Conservation (phyloP, 805 yeast species). For the Yarrowia porcina region DNA sequence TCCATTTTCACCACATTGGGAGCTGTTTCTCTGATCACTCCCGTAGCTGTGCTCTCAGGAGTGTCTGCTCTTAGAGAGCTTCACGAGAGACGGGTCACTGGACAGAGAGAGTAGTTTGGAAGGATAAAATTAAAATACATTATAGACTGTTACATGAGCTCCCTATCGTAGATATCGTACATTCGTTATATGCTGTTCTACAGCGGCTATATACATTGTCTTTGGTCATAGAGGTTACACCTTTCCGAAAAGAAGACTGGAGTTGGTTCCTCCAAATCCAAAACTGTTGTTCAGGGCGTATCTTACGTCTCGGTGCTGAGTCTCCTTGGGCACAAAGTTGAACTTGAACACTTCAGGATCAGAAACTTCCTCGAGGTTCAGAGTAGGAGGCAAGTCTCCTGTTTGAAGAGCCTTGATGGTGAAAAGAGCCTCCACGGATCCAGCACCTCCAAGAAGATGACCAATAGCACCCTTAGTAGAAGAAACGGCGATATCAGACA, state of each 20-base stretch:
- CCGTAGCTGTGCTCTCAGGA: conserved; percentile 59
- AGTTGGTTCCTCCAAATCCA: conserved; percentile 97
- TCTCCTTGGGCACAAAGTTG: conserved; percentile 56
- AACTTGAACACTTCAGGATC: conserved; percentile 46
- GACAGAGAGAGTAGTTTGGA: conserved; percentile 27
- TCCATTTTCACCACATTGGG: conserved; percentile 59
- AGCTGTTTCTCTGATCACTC: conserved; percentile 47
- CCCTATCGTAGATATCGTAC: background rate
- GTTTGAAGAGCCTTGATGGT: conserved; percentile 63
- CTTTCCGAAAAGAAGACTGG: conserved; percentile 49
- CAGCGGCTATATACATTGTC: conserved; percentile 3
- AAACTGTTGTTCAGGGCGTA: conserved; percentile 84
- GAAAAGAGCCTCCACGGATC: conserved; percentile 86
- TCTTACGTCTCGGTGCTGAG: conserved; percentile 44
- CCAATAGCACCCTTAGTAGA: conserved; percentile 93
- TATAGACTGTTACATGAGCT: background rate
- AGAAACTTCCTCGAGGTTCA: conserved; percentile 60
- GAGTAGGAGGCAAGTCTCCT: conserved; percentile 69
- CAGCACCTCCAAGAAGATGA: conserved; percentile 93
- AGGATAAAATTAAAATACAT: background rate
- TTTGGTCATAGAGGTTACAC: background rate
- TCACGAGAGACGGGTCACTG: conserved; percentile 32
- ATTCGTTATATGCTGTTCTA: background rate
- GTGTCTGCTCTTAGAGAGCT: conserved; percentile 59
- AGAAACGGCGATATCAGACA: conserved; percentile 46